These are phyloP conservation scores for Curvularia eragrostidis DNA, from an alignment of 2,329 filamentous ascomycete species.

Conservation along the genomic window DNA sequence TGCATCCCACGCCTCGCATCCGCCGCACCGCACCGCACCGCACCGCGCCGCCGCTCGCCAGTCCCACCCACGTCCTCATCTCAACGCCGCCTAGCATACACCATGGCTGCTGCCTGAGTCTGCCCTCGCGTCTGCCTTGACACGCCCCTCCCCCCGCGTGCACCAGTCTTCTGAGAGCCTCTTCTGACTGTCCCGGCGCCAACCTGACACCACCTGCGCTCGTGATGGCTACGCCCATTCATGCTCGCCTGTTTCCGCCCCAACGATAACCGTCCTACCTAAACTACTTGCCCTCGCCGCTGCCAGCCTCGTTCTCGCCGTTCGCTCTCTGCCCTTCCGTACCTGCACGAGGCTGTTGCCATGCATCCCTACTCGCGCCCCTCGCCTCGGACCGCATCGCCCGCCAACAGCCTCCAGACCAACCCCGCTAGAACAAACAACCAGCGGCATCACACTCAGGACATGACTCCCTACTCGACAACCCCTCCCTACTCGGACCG, in stretches of 20 bases:
- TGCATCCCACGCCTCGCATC: not conserved
- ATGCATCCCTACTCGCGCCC: constrained; percentile 90
- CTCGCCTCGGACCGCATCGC: constrained; percentile 74
- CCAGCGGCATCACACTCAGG: constrained; percentile 68
- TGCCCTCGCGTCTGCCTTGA: not conserved
- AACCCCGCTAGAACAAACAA: constrained; percentile 76
- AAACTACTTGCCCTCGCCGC: constrained; percentile 17
- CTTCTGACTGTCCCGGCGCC: constrained; percentile 32
- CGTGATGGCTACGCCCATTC: constrained; percentile 49
- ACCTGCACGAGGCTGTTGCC: constrained; percentile 37
- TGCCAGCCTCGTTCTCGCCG: constrained; percentile 16
- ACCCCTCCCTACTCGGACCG: constrained; percentile 58
- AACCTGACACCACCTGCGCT: constrained; percentile 39
- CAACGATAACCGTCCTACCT: constrained; percentile 39
- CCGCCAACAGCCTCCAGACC: constrained; percentile 73
- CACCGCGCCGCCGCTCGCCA: constrained; percentile 19
- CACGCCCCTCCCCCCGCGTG: constrained; percentile 35
- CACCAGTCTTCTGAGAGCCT: constrained; percentile 39
- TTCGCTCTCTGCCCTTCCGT: constrained; percentile 15
- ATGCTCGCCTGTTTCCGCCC: constrained; percentile 42
- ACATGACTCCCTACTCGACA: constrained; percentile 61
- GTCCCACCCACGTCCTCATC: constrained; percentile 37
- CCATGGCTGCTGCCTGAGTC: constrained; percentile 50
- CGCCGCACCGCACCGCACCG: not conserved
- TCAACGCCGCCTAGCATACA: constrained; percentile 34